phyloP scores from a whole-genome alignment of 1,139 yeast genomes.

The Yamadazyma dendronema region DNA sequence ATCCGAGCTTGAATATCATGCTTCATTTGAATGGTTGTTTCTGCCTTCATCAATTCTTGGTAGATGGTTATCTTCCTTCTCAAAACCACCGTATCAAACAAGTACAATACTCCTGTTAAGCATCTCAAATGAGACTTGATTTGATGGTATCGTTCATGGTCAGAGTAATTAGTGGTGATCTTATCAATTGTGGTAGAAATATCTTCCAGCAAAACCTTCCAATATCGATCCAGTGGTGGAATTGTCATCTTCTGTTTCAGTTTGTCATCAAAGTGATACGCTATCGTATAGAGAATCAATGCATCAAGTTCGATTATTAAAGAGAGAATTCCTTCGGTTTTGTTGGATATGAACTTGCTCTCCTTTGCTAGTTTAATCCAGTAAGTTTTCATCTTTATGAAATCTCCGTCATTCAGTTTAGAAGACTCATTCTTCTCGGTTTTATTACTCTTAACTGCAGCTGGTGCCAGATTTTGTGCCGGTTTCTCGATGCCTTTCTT shows the following conservation, averaged over 20 bases:
- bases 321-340: conserved; percentile 22
- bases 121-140: conserved; percentile 23
- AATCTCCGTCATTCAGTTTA: conserved; percentile 6
- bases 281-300: conserved; percentile 27
- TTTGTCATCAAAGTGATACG: conserved; percentile 36
- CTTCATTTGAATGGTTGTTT: conserved; percentile 22
- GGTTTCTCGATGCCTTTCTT: too few relatives aligned
- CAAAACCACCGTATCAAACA: conserved; percentile 22
- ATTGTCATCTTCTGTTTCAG: conserved; percentile 24
- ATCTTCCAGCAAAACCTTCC: conserved; percentile 32
- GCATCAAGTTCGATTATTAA: conserved; percentile 34
- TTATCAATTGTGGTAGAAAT: conserved; percentile 23
- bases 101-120: conserved; percentile 30
- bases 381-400: conserved; percentile 20
- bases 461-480: too few relatives aligned
- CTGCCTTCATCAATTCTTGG: conserved; percentile 17
- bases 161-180: conserved; percentile 16
- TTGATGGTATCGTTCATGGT: conserved; percentile 19
- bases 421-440: neutral
- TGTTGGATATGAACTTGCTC: conserved; percentile 24
- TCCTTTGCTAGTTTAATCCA: conserved; percentile 33
- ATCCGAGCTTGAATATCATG: conserved; percentile 29
- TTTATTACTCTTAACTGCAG: too few relatives aligned
- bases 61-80: conserved; percentile 30
- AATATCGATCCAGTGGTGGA: conserved; percentile 34